A percentile compares a stretch with the other conserved stretches of the same genome.
These are phyloP conservation scores for Coniochaeta hoffmannii DNA, from an alignment of 2,329 filamentous ascomycete genomes.

Conservation along the genomic window DNA sequence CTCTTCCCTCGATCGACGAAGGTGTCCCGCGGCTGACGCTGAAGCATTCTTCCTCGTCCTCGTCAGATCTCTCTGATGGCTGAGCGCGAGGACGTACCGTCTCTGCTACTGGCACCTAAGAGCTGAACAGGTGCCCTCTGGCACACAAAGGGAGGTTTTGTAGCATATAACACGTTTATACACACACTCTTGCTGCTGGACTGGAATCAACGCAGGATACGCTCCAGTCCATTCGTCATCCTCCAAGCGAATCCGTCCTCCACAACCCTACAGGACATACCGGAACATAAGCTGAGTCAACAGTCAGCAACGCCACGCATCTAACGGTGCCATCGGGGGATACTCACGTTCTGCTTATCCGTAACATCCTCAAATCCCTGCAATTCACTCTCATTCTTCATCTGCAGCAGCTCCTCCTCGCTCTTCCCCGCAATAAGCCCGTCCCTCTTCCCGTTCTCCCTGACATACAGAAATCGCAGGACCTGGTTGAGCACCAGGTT, in stretches of 20 bases:
- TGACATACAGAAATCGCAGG: slow-evolving; percentile 17
- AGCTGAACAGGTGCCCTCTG: no score
- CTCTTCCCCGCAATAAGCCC: slow-evolving; percentile 17
- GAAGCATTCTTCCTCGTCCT: neutral
- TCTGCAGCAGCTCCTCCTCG: slow-evolving; percentile 21
- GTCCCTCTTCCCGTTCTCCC: slow-evolving; percentile 24
- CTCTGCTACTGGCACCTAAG: neutral
- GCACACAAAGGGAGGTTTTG: no score
- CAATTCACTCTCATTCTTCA: slow-evolving; percentile 17
- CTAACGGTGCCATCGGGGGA: slow-evolving; percentile 25
- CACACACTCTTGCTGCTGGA: no score
- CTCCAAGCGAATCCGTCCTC: no score
- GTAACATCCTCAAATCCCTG: slow-evolving; percentile 55
- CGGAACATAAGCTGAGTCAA: slow-evolving; percentile 16
- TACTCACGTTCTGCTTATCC: slow-evolving; percentile 49
- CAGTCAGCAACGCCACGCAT: slow-evolving; percentile 30
- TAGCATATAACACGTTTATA: no score
- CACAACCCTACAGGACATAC: slow-evolving; percentile 13
- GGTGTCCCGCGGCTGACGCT: no score
- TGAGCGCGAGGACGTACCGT: neutral
- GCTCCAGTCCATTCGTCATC: no score
- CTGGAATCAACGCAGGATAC: no score
- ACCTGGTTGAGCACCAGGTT: slow-evolving; percentile 21
- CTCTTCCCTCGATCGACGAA: neutral
- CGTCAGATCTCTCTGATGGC: neutral